phyloP scores from a whole-genome alignment of 768 basidiomycete genomes.

The Podaxis sp. region DNA sequence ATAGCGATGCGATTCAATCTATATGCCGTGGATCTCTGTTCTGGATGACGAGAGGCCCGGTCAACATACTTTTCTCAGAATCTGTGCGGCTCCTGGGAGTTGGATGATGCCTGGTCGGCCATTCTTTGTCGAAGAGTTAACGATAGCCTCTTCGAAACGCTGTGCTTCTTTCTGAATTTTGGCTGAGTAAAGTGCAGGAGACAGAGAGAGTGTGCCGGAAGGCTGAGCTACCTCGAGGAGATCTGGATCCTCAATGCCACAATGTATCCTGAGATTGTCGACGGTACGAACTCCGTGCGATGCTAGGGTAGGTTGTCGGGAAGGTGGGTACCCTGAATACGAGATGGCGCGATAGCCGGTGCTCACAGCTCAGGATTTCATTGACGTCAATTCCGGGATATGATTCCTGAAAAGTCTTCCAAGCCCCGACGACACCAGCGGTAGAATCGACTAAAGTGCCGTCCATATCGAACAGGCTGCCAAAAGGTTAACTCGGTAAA shows the following conservation, averaged over 20 bases:
- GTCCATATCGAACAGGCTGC: slow-evolving; percentile 79
- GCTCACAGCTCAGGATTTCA: slow-evolving; percentile 59
- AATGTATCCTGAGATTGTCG: slow-evolving; percentile 74
- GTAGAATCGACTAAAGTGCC: slow-evolving; percentile 83
- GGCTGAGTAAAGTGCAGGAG: slow-evolving; percentile 10
- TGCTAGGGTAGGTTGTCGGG: slow-evolving; percentile 31
- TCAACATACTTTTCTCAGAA: slow-evolving; percentile 50
- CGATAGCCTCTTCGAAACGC: slow-evolving; percentile 78
- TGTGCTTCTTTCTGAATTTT: slow-evolving; percentile 55
- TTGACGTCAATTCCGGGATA: slow-evolving; percentile 65
- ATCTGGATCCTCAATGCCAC: slow-evolving; percentile 62
- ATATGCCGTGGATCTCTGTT: not conserved
- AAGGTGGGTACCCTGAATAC: slow-evolving; percentile 11
- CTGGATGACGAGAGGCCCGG: not conserved
- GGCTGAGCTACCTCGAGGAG: slow-evolving; percentile 53
- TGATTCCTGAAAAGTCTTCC: slow-evolving; percentile 68
- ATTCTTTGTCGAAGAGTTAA: slow-evolving; percentile 49
- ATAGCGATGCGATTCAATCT: slow-evolving; percentile 33
- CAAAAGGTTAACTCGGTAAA: slow-evolving; percentile 18
- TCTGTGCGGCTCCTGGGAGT: slow-evolving; percentile 65
- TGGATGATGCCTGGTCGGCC: slow-evolving; percentile 61
- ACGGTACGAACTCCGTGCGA: slow-evolving; percentile 82
- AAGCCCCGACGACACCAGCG: slow-evolving; percentile 76
- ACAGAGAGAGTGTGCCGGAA: slow-evolving; percentile 7
- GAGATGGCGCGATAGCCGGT: slow-evolving; percentile 11